These are phyloP conservation scores for Cladosporium sp. DNA, from an alignment of 2,329 filamentous ascomycete genomes.

Conservation along the genomic window DNA sequence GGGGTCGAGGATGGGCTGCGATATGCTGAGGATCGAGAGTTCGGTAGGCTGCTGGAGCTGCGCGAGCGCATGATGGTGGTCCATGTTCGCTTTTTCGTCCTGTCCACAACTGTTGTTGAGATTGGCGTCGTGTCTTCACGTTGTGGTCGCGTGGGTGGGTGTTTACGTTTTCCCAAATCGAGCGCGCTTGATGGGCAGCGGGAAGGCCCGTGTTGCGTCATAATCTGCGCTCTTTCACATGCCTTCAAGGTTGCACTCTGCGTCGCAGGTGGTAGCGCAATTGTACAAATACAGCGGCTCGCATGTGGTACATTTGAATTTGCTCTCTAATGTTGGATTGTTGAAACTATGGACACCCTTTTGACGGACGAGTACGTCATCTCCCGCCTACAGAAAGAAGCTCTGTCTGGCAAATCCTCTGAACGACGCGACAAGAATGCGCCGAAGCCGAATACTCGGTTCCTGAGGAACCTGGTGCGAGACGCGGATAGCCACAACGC, in stretches of 20 bases:
- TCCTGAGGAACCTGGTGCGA: constrained; percentile 79
- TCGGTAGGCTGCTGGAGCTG: constrained; percentile 53
- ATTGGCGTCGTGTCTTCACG: background rate
- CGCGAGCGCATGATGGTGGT: constrained; percentile 15
- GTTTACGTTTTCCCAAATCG: background rate
- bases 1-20: constrained; percentile 31
- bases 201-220: constrained; percentile 4
- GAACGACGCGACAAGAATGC: constrained; percentile 39
- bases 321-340: too few relatives aligned
- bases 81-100: constrained; percentile 10
- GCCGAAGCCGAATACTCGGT: constrained; percentile 86
- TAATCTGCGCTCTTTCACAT: constrained; percentile 1
- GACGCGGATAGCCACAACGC: constrained; percentile 87
- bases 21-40: constrained; percentile 53
- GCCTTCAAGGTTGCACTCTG: background rate
- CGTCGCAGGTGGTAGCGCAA: background rate
- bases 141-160: background rate
- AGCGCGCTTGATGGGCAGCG: background rate
- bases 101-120: too few relatives aligned
- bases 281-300: background rate
- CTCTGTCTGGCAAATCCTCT: constrained; percentile 37
- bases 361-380: constrained; percentile 67
- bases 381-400: constrained; percentile 67
- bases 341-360: constrained; percentile 1
- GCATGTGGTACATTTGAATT: too few relatives aligned